Evolutionary conservation across 2,329 filamentous ascomycete species (phyloP).

Genomic region (Pseudopithomyces chartarum): DNA sequence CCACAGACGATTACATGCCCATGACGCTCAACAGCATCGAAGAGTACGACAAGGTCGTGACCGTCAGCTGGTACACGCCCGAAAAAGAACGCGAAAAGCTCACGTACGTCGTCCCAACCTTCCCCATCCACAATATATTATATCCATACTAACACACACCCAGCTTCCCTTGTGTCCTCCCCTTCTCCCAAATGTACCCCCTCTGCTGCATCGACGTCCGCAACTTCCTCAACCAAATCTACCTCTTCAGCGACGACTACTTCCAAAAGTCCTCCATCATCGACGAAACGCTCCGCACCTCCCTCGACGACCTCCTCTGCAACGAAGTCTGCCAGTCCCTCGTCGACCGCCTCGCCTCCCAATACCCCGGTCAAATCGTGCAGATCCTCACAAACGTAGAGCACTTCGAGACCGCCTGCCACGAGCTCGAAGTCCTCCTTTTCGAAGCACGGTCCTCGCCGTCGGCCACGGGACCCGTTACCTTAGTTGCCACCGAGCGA

Average conservation of each 20-base stretch:
- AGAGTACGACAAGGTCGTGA: constrained; percentile 94
- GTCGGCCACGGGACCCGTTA: constrained; percentile 78
- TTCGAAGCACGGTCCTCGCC: constrained; percentile 83
- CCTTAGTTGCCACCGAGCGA: constrained; percentile 79
- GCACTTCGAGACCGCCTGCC: constrained; percentile 92
- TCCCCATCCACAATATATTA: constrained; percentile 7
- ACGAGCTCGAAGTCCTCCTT: constrained; percentile 84
- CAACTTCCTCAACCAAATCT: constrained; percentile 97
- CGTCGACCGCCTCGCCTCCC: constrained; percentile 84
- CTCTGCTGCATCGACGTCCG: constrained; percentile 97
- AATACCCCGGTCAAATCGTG: constrained; percentile 96
- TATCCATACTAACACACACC: constrained; percentile 23
- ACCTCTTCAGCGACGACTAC: constrained; percentile 95
- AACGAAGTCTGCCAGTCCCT: constrained; percentile 90
- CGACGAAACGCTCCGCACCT: constrained; percentile 84
- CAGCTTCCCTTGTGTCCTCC: constrained; percentile 91
- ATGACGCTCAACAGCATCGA: constrained; percentile 92
- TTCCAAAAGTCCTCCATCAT: constrained; percentile 90
- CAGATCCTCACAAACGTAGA: constrained; percentile 98
- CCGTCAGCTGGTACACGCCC: constrained; percentile 93
- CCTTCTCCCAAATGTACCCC: constrained; percentile 99
- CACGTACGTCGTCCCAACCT: constrained; percentile 57
- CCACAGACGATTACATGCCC: constrained; percentile 99
- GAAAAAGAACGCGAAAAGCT: constrained; percentile 78
- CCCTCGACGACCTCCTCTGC: constrained; percentile 91